Conservation (phyloP, 1,284 basidiomycete species). For the Ceratobasidium sp. region DNA sequence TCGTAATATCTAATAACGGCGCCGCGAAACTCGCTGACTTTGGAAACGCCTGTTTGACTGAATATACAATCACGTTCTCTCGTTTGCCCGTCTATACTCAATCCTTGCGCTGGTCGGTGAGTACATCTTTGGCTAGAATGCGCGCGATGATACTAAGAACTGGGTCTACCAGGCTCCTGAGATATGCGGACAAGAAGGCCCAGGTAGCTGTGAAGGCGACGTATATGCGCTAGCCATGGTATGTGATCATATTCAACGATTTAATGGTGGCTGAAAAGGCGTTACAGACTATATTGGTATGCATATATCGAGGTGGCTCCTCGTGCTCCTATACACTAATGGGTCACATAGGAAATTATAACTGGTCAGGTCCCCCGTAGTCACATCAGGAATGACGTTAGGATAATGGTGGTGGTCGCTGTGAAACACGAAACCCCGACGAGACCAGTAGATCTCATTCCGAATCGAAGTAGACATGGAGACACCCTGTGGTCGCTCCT, state of each 20-base stretch:
- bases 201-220: not conserved
- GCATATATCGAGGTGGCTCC: too few relatives aligned
- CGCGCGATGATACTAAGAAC: not conserved
- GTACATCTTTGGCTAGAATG: not conserved
- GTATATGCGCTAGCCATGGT: slow-evolving; percentile 22
- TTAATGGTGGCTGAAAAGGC: too few relatives aligned
- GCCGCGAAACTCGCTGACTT: slow-evolving; percentile 14
- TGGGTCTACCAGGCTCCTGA: not conserved
- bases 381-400: too few relatives aligned
- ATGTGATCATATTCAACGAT: not conserved
- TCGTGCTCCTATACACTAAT: too few relatives aligned
- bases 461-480: too few relatives aligned
- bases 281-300: too few relatives aligned
- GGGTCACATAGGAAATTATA: too few relatives aligned
- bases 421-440: too few relatives aligned
- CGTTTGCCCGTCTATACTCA: not conserved
- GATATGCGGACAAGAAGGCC: not conserved
- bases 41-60: not conserved
- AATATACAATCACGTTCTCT: slow-evolving; percentile 4
- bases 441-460: too few relatives aligned
- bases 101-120: slow-evolving; percentile 22
- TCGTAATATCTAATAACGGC: slow-evolving; percentile 2
- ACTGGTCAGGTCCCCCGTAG: too few relatives aligned
- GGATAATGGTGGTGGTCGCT: too few relatives aligned
- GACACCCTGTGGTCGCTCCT: too few relatives aligned